Evolutionary conservation across 164 flowering plant species (phyloP).

Genomic region (Protea cynaroides): DNA sequence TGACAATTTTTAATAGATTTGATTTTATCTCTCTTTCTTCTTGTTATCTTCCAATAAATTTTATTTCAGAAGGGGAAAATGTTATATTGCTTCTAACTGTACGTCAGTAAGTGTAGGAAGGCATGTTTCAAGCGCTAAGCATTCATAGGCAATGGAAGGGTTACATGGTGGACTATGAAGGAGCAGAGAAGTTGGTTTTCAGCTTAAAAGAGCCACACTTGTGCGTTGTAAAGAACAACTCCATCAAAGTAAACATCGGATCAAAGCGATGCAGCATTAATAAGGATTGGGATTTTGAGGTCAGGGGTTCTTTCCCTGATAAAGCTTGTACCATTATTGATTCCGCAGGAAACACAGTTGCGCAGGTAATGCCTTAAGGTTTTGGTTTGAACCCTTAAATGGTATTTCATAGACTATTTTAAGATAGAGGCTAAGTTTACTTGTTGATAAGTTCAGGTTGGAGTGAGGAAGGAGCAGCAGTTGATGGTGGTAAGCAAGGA

Average conservation of each 20-base stretch:
- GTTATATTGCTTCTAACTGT: too few relatives aligned
- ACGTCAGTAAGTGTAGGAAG: constrained; percentile 59
- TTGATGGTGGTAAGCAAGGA: constrained; percentile 47
- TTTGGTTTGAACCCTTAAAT: too few relatives aligned
- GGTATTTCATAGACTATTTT: too few relatives aligned
- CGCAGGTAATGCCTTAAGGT: constrained; percentile 65
- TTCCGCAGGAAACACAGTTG: constrained; percentile 40
- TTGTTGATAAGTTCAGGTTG: constrained; percentile 33
- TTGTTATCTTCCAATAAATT: too few relatives aligned
- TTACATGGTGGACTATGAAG: constrained; percentile 45
- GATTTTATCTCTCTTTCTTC: too few relatives aligned
- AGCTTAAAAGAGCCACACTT: constrained; percentile 51
- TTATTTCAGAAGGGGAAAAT: too few relatives aligned
- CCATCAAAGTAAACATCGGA: constrained; percentile 33
- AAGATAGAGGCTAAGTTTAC: too few relatives aligned
- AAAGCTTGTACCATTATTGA: constrained; percentile 55
- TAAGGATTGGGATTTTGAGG: constrained; percentile 52
- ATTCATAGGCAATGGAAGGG: constrained; percentile 64
- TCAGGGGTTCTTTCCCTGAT: constrained; percentile 59
- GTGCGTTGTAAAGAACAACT: constrained; percentile 25
- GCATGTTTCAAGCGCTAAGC: constrained; percentile 58
- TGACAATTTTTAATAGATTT: too few relatives aligned
- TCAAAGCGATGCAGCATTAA: constrained; percentile 17
- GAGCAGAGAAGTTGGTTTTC: constrained; percentile 49
- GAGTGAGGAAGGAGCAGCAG: constrained; percentile 29